These are phyloP conservation scores for Lecanicillium sp. DNA, from an alignment of 2,329 filamentous ascomycete species.

Conservation along the genomic window DNA sequence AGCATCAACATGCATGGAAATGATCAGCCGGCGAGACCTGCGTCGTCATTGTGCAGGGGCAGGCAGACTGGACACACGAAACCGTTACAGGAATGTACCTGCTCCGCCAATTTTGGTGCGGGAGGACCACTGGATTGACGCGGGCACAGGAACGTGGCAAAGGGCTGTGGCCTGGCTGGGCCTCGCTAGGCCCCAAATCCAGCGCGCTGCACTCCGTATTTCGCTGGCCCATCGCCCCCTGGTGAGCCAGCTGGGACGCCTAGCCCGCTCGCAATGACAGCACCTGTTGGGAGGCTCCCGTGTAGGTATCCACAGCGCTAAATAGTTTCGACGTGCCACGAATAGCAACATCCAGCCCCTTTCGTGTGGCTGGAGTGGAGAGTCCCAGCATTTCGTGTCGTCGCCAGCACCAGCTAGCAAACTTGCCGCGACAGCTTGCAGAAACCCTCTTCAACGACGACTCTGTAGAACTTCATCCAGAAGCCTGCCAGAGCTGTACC, in stretches of 20 bases:
- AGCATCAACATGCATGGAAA: too few species aligned
- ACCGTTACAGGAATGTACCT: not conserved
- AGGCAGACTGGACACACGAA: not conserved
- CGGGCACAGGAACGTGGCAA: slow-evolving; percentile 4
- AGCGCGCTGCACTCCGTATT: not conserved
- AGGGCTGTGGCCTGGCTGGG: slow-evolving; percentile 7
- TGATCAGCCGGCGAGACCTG: too few species aligned
- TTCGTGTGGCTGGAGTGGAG: slow-evolving; percentile 5
- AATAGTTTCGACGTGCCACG: not conserved
- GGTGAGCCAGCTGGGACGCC: too few species aligned
- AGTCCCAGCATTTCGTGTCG: not conserved
- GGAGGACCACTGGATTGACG: not conserved
- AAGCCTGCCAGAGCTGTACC: too few species aligned
- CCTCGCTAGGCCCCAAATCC: not conserved
- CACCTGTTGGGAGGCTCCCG: too few species aligned
- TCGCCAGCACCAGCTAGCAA: not conserved
- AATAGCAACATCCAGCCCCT: slow-evolving; percentile 2
- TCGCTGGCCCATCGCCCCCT: not conserved
- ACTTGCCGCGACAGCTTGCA: not conserved
- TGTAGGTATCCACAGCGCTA: not conserved
- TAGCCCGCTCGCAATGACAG: too few species aligned
- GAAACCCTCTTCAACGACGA: not conserved
- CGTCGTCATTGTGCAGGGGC: too few species aligned
- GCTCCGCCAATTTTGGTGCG: not conserved
- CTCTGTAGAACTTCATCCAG: too few species aligned